Evolutionary conservation across 495 filamentous ascomycete species (phyloP).

Genomic region (Mytilinidion resinicola): DNA sequence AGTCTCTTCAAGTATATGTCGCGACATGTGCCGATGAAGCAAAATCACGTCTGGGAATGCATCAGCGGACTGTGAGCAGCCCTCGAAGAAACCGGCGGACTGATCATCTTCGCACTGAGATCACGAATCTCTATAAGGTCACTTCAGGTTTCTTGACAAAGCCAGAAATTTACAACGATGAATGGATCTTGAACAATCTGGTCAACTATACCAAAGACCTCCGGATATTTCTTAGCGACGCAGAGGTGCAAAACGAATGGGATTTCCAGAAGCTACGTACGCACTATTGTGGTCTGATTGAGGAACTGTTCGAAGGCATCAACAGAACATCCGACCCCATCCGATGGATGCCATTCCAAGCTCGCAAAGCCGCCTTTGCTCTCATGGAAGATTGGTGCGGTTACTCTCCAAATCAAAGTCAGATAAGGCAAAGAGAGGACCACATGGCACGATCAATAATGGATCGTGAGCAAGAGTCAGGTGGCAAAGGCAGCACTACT

Average conservation of each 20-base stretch:
- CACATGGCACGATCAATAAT: slow-evolving; percentile 78
- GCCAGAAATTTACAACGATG: slow-evolving; percentile 73
- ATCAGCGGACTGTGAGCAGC: slow-evolving; percentile 71
- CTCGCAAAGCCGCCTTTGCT: slow-evolving; percentile 85
- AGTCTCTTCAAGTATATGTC: slow-evolving; percentile 81
- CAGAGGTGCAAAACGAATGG: slow-evolving; percentile 92
- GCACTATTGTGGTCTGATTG: slow-evolving; percentile 90
- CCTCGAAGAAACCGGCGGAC: slow-evolving; percentile 70
- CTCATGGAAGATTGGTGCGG: slow-evolving; percentile 99
- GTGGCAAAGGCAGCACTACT: slow-evolving; percentile 65
- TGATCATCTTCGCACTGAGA: slow-evolving; percentile 82
- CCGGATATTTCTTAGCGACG: slow-evolving; percentile 87
- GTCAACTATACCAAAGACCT: slow-evolving; percentile 86
- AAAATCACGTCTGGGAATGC: slow-evolving; percentile 67
- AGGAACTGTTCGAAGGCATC: slow-evolving; percentile 85
- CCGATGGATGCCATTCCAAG: slow-evolving; percentile 93
- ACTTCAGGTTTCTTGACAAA: slow-evolving; percentile 85
- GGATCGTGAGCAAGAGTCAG: slow-evolving; percentile 55
- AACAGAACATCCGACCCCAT: slow-evolving; percentile 80
- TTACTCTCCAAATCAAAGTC: slow-evolving; percentile 82
- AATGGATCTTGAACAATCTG: slow-evolving; percentile 88
- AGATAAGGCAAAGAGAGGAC: slow-evolving; percentile 77
- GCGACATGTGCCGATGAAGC: slow-evolving; percentile 76
- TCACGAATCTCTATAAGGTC: slow-evolving; percentile 90
- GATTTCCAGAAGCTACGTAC: slow-evolving; percentile 87